phyloP scores from a whole-genome alignment of 2,329 filamentous ascomycete species.

The Colletotrichum spaethianum region DNA sequence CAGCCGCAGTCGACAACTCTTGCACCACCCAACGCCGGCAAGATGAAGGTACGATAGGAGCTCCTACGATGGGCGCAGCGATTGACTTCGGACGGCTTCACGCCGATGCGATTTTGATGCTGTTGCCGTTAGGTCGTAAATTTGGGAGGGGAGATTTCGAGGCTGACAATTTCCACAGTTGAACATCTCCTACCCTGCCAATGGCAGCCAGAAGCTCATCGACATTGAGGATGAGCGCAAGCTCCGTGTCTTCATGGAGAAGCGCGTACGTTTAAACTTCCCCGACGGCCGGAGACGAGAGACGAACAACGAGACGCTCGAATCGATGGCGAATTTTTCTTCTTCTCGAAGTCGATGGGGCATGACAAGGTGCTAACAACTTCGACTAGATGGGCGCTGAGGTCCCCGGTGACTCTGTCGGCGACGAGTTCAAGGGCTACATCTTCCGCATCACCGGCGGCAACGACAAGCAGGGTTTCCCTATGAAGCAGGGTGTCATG shows the following conservation, averaged over 20 bases:
- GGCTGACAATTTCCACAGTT: slow-evolving; percentile 61
- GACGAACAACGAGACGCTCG: slow-evolving; percentile 52
- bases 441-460: slow-evolving; percentile 99
- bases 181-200: slow-evolving; percentile 91
- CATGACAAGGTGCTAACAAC: slow-evolving; percentile 51
- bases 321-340: slow-evolving; percentile 9
- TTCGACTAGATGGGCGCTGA: slow-evolving; percentile 83
- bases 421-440: slow-evolving; percentile 99
- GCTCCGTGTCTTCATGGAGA: slow-evolving; percentile 98
- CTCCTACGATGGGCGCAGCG: slow-evolving; percentile 1
- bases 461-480: slow-evolving; percentile 99
- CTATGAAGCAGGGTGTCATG: slow-evolving; percentile 99
- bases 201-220: slow-evolving; percentile 99
- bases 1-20: slow-evolving; percentile 60
- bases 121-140: background rate
- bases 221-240: slow-evolving; percentile 99
- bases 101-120: background rate
- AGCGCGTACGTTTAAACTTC: slow-evolving; percentile 76
- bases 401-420: slow-evolving; percentile 93
- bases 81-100: background rate
- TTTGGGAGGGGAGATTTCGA: slow-evolving; percentile 13
- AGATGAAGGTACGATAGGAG: slow-evolving; percentile 60
- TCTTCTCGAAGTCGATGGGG: slow-evolving; percentile 10
- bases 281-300: slow-evolving; percentile 30
- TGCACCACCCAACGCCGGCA: slow-evolving; percentile 62